Evolutionary conservation across 2,329 filamentous ascomycete species (phyloP).

Genomic region (Fusarium concolor): DNA sequence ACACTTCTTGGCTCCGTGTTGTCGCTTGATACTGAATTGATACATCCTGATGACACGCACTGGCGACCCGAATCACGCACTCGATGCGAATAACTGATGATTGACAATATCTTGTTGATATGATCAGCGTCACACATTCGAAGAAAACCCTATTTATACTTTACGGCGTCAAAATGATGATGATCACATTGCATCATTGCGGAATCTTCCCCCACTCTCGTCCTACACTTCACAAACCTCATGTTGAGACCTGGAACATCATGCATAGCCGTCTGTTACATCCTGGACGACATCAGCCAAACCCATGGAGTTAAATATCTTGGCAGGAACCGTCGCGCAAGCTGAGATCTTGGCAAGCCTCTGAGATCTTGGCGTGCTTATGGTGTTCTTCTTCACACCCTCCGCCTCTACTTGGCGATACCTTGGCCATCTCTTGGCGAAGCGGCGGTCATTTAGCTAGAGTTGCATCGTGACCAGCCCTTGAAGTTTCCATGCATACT

Average conservation of each 20-base stretch:
- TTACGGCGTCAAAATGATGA: background rate
- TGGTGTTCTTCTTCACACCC: background rate
- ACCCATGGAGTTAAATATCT: background rate
- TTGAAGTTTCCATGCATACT: background rate
- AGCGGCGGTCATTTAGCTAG: background rate
- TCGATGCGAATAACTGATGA: background rate
- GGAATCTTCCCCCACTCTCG: background rate
- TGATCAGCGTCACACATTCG: no score
- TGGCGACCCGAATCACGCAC: background rate
- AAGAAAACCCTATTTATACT: no score
- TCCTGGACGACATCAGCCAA: background rate
- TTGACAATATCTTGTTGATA: no score
- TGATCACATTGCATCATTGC: background rate
- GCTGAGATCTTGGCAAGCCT: slow-evolving; percentile 10
- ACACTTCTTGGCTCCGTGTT: background rate
- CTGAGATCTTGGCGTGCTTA: slow-evolving; percentile 1
- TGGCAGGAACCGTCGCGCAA: background rate
- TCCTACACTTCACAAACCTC: background rate
- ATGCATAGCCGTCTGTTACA: background rate
- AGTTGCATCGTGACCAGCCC: background rate
- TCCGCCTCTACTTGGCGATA: background rate
- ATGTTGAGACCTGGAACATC: background rate
- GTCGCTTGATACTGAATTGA: background rate
- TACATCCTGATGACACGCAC: background rate
- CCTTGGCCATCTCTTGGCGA: slow-evolving; percentile 1